A percentile compares a stretch with the other conserved stretches of the same genome.
These are phyloP conservation scores for Hydnomerulius pinastri DNA, from an alignment of 768 basidiomycete species.

Conservation along the genomic window DNA sequence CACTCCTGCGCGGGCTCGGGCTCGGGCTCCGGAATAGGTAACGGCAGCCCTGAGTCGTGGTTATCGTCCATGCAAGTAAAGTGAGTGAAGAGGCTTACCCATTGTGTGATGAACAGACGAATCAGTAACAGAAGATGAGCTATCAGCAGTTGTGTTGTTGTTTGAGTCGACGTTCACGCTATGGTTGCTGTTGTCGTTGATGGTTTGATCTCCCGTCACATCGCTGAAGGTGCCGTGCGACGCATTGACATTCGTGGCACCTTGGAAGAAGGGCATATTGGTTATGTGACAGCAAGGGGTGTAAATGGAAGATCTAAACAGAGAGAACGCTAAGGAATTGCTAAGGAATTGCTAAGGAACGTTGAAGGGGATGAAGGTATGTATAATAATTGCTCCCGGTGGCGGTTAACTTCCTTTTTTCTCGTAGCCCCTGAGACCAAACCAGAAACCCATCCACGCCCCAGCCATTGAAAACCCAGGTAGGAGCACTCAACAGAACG, in stretches of 20 bases:
- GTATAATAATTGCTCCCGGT: too few relatives aligned
- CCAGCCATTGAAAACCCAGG: too few relatives aligned
- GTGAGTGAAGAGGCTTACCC: constrained; percentile 3
- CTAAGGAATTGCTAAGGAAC: too few relatives aligned
- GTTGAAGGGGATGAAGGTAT: too few relatives aligned
- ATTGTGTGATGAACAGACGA: constrained; percentile 27
- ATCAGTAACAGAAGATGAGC: constrained; percentile 16
- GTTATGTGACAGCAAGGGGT: background rate
- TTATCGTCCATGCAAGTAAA: background rate
- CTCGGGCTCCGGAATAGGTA: background rate
- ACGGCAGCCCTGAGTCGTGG: background rate
- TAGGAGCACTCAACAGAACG: too few relatives aligned
- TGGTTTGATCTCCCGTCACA: constrained; percentile 19
- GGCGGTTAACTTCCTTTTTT: too few relatives aligned
- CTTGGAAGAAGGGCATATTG: constrained; percentile 28
- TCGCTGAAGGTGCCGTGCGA: constrained; percentile 22
- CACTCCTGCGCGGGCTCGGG: constrained; percentile 6
- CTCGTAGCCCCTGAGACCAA: too few relatives aligned
- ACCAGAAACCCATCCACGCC: too few relatives aligned
- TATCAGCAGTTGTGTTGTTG: constrained; percentile 18
- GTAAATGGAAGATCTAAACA: too few relatives aligned
- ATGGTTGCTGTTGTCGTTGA: constrained; percentile 20
- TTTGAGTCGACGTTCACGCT: constrained; percentile 14
- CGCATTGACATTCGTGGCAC: constrained; percentile 14
- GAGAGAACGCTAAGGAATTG: too few relatives aligned